Base-by-base conservation (phyloP, 2,329 filamentous ascomycete genomes). In the Trichoderma sp. region DNA sequence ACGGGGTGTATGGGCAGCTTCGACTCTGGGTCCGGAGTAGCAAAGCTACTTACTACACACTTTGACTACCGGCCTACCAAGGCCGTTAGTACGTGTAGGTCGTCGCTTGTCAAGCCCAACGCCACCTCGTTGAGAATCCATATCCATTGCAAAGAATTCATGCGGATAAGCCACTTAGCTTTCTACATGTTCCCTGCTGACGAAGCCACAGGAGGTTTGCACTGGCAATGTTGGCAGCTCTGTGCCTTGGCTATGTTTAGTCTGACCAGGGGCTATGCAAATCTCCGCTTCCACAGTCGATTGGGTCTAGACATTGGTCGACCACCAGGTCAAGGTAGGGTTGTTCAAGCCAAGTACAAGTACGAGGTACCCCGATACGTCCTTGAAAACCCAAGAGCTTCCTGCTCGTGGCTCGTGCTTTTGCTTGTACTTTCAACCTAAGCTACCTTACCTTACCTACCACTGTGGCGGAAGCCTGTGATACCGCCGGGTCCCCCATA, bases 221-320 rank as follows among this genome's bases (percentile, higher is more conserved):
- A 55, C 50, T 48, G 43, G 60, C 19, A 54, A 55, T 63, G 41
- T 55, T 63, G 60, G 60, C 59, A 62, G 59, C 48, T 52, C 19
- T 54, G 48, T 30, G 48, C n/a, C 59, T 62, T 62, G 48, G 60
- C 60, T 55, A 55, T 39, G 41, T 51, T 55, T 63, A 63, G 60
- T 39, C 54, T 45, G 50, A 47, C 48, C 50, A 54, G 60, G 60
- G 60, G 60, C 60, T 63, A 63, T 21, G 60, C 60, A 45, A 63
- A 54, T 63, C 60, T 63, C 60, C 60, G 60, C 60, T 63, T 55
- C 60, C 41, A 28, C 50, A 55, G n/a, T 63, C 28, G 50, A 47
- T 55, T 26, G 17, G 50, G 50, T 30, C 39, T 50, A 54, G 48
- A 52, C 50, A 55, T 41, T 41, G 26, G 44, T 52, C 50, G 28